Evolutionary conservation across 2,329 filamentous ascomycete species (phyloP), one percentile per base, ranked within the genome.

Genomic region (Aspergillus fructus): DNA sequence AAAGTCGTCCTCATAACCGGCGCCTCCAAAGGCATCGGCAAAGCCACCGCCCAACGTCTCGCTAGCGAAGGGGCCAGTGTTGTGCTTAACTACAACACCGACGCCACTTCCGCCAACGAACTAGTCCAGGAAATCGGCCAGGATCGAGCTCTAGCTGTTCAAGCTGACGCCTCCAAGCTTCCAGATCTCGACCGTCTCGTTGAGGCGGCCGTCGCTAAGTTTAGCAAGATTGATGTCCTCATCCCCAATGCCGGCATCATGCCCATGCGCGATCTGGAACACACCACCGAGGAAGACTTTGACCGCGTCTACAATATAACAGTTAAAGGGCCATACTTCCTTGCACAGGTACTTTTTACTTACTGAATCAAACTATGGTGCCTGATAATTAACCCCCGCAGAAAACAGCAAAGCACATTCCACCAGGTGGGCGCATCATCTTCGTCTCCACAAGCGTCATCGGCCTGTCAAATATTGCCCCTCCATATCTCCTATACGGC

Each of bases 171-270:
- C 3, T 76, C 77, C 30, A 78, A 72, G 24, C 60, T 84, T 5
- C 33, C 66, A 0, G 80, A 78, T 9, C 74, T 84, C 53, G 75
- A 78, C n/a, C 68, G 67, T 15, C 75, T 88, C 5, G 76, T 88
- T 17, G 67, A 76, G 1, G 71, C 74, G 6, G 76, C 81, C 0
- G 74, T 86, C 1, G 63, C 74, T 2, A 76, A 74, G 42, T 86
- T 82, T 60, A 80, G 80, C 24, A 79, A 78, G 59, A 81, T 88
- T 61, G 85, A 89, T 71, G 78, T 86, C 39, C 60, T 87, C 3
- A 74, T 88, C 46, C 75, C 80, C 2, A 86, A 84, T 59, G 84
- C 85, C 0, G 85, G 79, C 0, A 65, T 80, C 3, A 73, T 85
- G 71, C 72, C 72, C 2, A 78, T 83, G 72, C 76, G 73, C n/a